phyloP scores from a whole-genome alignment of 768 basidiomycete genomes.

The Jaapia argillacea region DNA sequence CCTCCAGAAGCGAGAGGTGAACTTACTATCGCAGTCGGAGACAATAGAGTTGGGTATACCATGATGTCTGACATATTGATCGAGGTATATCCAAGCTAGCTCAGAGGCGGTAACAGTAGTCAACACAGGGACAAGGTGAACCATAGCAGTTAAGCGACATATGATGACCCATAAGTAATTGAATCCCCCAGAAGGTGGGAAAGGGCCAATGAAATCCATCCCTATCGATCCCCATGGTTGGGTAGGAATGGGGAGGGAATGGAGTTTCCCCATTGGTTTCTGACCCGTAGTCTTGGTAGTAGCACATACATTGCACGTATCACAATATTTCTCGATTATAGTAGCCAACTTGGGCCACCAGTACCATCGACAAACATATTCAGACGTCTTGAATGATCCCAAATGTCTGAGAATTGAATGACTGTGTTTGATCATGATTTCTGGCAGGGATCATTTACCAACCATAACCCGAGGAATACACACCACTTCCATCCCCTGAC shows the following conservation, averaged over 20 bases:
- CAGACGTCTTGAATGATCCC: too few relatives aligned
- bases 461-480: too few relatives aligned
- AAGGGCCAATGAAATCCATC: conserved; percentile 23
- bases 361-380: conserved; percentile 19
- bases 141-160: conserved; percentile 5
- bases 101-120: conserved; percentile 6
- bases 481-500: too few relatives aligned
- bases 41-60: conserved; percentile 10
- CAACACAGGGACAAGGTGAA: conserved; percentile 6
- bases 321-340: conserved; percentile 7
- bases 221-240: conserved; percentile 24
- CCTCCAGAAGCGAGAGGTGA: conserved; percentile 23
- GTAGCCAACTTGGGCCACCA: conserved; percentile 18
- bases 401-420: too few relatives aligned
- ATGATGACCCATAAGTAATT: conserved; percentile 13
- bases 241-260: conserved; percentile 14
- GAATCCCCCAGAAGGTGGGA: conserved; percentile 14
- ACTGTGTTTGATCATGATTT: too few relatives aligned
- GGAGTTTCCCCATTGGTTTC: conserved; percentile 15
- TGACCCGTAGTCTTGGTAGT: conserved; percentile 4
- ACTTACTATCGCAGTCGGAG: conserved; percentile 17
- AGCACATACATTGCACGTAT: conserved; percentile 8
- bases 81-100: conserved; percentile 7
- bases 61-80: conserved; percentile 5
- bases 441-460: too few relatives aligned